A percentile compares a stretch with the other conserved stretches of the same genome.
phyloP scores from a whole-genome alignment of 305 asterid species.

The Plantago rigida region DNA sequence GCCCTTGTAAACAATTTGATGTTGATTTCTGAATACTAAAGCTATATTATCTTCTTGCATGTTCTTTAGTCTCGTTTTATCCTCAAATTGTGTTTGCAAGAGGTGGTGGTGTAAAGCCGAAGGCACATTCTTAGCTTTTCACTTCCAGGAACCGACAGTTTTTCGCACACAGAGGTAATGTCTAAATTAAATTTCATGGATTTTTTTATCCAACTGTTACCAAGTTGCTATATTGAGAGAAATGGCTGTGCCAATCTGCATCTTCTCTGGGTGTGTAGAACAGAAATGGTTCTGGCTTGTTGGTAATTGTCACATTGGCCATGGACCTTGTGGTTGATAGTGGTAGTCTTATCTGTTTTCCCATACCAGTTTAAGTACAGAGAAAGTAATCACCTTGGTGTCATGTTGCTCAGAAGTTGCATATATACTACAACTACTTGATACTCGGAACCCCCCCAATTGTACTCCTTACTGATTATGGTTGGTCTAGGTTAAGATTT shows the following conservation, averaged over 20 bases:
- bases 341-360: too few relatives aligned
- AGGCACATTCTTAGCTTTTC: slow-evolving; percentile 44
- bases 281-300: not conserved
- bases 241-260: slow-evolving; percentile 12
- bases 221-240: slow-evolving; percentile 28
- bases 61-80: slow-evolving; percentile 14
- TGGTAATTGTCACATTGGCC: not conserved
- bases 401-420: too few relatives aligned
- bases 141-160: slow-evolving; percentile 39
- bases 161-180: slow-evolving; percentile 43
- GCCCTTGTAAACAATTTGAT: slow-evolving; percentile 37
- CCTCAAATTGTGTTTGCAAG: slow-evolving; percentile 57
- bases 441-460: too few relatives aligned
- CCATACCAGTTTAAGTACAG: too few relatives aligned
- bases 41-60: slow-evolving; percentile 26
- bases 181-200: slow-evolving; percentile 31
- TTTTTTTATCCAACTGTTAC: slow-evolving; percentile 25
- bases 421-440: too few relatives aligned
- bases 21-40: slow-evolving; percentile 32
- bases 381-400: too few relatives aligned
- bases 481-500: too few relatives aligned
- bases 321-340: too few relatives aligned
- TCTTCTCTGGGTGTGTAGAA: not conserved
- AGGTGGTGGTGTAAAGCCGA: slow-evolving; percentile 47
- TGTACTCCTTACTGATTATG: too few relatives aligned